phyloP scores from a whole-genome alignment of 345 rosid species.

The Erodium maritimum region DNA sequence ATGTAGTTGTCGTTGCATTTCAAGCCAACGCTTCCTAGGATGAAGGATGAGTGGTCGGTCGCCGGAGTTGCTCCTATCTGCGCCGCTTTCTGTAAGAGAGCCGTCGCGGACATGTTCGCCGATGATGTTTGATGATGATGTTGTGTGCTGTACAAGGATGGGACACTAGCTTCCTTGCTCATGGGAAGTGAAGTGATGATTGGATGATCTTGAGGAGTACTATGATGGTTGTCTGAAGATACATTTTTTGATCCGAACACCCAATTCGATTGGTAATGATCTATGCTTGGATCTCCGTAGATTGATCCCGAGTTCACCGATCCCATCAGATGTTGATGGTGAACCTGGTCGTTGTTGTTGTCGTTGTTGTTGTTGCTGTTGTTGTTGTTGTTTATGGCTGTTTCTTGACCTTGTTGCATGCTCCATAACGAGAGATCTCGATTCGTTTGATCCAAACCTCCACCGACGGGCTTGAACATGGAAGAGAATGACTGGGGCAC shows the following conservation, averaged over 20 bases:
- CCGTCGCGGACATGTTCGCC: constrained; percentile 81
- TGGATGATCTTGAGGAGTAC: constrained; percentile 10
- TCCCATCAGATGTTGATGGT: constrained; percentile 15
- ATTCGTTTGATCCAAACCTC: constrained; percentile 18
- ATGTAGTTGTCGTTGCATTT: constrained; percentile 16
- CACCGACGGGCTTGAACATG: constrained; percentile 40
- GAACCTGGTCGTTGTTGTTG: constrained; percentile 26
- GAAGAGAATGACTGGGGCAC: constrained; percentile 43
- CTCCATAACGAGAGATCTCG: constrained; percentile 35
- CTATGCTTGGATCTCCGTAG: constrained; percentile 14
- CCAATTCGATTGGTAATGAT: constrained; percentile 35
- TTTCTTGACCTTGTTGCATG: constrained; percentile 27
- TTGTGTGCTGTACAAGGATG: constrained; percentile 58
- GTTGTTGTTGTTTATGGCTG: constrained; percentile 15
- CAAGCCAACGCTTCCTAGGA: constrained; percentile 34
- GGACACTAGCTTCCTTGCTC: constrained; percentile 43
- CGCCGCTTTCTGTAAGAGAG: constrained; percentile 87
- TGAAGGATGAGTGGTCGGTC: constrained; percentile 32
- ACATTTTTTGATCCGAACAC: constrained; percentile 29
- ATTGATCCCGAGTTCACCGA: constrained; percentile 17
- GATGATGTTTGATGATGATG: constrained; percentile 24
- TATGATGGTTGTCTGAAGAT: no score
- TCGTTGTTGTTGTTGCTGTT: constrained; percentile 20
- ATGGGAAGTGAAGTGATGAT: constrained; percentile 26
- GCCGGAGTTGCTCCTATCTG: constrained; percentile 62